These are phyloP conservation scores for Yamadazyma olivae DNA, from an alignment of 805 yeast genomes.

Conservation along the genomic window DNA sequence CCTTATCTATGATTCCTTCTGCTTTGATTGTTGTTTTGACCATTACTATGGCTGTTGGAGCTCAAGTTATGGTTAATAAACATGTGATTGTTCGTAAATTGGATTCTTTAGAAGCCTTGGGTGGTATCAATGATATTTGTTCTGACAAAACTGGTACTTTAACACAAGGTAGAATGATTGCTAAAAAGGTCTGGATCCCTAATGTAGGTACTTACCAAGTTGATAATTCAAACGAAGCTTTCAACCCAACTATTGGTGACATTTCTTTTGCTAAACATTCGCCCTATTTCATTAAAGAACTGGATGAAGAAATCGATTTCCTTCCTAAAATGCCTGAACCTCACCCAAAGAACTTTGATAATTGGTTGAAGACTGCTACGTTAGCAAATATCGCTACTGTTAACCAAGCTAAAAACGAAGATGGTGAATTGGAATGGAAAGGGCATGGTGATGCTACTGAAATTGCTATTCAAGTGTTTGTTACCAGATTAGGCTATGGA, in stretches of 20 bases:
- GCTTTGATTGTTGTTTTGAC: constrained; percentile 37
- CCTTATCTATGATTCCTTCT: constrained; percentile 39
- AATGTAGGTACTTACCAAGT: constrained; percentile 30
- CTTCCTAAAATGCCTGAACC: constrained; percentile 22
- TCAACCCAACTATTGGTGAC: constrained; percentile 41
- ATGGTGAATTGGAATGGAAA: constrained; percentile 33
- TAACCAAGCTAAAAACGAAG: constrained; percentile 24
- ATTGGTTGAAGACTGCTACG: constrained; percentile 32
- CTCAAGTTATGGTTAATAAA: constrained; percentile 34
- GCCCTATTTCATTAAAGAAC: constrained; percentile 25
- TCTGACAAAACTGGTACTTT: constrained; percentile 41
- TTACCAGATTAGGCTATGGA: constrained; percentile 52
- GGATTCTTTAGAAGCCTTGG: constrained; percentile 37
- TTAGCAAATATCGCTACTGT: constrained; percentile 42
- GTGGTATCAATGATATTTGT: constrained; percentile 38
- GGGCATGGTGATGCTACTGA: constrained; percentile 82
- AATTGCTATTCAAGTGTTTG: constrained; percentile 80
- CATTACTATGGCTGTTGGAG: constrained; percentile 41
- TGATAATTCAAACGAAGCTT: constrained; percentile 31
- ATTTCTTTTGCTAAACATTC: constrained; percentile 25
- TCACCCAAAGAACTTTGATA: constrained; percentile 16
- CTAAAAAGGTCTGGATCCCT: constrained; percentile 35
- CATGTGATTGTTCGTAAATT: constrained; percentile 36
- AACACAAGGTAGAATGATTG: constrained; percentile 38
- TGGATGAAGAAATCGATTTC: constrained; percentile 39